Base-by-base conservation (phyloP, 169 alveolate genomes). In the Plasmodium vivax region DNA sequence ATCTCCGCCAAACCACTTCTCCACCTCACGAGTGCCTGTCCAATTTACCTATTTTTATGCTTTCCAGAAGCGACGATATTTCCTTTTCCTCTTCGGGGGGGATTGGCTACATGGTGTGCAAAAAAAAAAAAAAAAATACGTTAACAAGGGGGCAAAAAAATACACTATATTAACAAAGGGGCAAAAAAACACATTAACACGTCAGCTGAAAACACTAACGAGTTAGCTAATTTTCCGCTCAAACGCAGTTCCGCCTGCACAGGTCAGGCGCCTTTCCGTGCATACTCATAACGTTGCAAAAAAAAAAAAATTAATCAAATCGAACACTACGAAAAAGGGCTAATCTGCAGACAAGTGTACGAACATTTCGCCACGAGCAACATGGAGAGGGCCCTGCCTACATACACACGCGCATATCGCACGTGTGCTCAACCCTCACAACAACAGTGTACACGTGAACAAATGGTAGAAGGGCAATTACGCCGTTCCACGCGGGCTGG, bases 61-160 rank as follows among this genome's bases (percentile, higher is more conserved):
- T 88, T 38, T 88, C 94, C 36, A 88, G 47, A 16, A 88, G 91
- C 10, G 94, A 88, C 27, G 94, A 88, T 19, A 88, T 88, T 88
- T 88, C 91, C 83, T 88, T 88, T 72, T 88, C 94, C 72, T 88
- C 94, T 43, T 88, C 94, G 36, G 94, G 79, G 30, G 94, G 90
- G 47, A 88, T 88, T 77, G 94, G 88, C 94, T 88, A 81, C 47
- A 88, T 1, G 19, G 62, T 68, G 77, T 7, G 32, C 32, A 77
- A 77, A 77, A 88, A 81, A 58, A 54, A 51, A 51, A 2, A 16
- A 43, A 74, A 12, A 71, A 84, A 84, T 34, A 43, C 47, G 30
- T 30, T n/a, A 41, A 41, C 32, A 9, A 75, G 4, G 14, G 41
- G 19, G 23, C 0, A 41, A n/a, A 36, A n/a, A 77, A 77, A 43